Evolutionary conservation across 2,329 filamentous ascomycete species (phyloP), one percentile per base, ranked within the genome.

Genomic region (Scorias spongiosa): DNA sequence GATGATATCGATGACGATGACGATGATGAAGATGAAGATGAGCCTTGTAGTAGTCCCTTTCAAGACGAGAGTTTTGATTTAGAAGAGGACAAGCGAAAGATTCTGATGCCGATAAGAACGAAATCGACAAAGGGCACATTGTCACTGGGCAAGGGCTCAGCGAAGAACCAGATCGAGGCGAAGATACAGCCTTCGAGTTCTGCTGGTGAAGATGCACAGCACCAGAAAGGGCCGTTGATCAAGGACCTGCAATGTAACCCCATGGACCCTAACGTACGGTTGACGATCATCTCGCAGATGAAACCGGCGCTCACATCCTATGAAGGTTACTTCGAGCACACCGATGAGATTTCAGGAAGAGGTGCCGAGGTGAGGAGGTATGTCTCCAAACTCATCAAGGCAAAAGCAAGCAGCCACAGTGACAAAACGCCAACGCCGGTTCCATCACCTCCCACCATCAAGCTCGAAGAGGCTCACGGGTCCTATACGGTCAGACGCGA

Each of bases 191-290:
- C 15, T 3, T 12, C 32, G 5, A 45, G 48, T 9, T 47, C 42
- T 7, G 45, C 49, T 8, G 1, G 52, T 12, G 50, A 43, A 38
- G 70, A 67, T 42, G 62, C 68, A 32, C 58, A 67, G 11, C 65
- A 66, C 11, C 65, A 65, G 2, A 81, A 78, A 54, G 81, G 80
- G 0, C 81, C 83, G 0, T 80, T 93, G 39, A 83, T 96, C 58
- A 77, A 79, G 48, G 89, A 96, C 38, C 52, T 65, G 0, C 84
- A 88, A 58, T 94, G 88, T 64, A 96, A 96, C 56, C 91, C 91
- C 0, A 81, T 91, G 34, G 85, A 93, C 53, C 78, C 80, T n/a
- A 64, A 65, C 2, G 70, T 94, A 30, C 80, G 85, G 7, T 69
- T 78, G 12, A 76, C 78, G 46, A 93, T 98, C 40, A 66, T 96